phyloP scores from a whole-genome alignment of 495 filamentous ascomycete genomes.

The Amorphotheca resinae region DNA sequence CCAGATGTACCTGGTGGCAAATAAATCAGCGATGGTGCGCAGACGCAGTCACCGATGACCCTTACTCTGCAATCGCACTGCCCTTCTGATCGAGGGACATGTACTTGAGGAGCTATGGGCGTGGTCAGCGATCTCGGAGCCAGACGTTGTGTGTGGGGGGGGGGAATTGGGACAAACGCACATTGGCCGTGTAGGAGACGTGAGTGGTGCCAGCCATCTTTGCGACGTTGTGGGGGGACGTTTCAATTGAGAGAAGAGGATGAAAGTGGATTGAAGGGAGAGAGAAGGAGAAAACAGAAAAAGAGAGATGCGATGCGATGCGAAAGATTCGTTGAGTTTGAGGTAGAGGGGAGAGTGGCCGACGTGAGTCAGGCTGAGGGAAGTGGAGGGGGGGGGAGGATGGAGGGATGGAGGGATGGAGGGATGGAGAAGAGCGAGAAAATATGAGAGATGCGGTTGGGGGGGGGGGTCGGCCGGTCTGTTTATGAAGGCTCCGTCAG shows the following conservation, averaged over 20 bases:
- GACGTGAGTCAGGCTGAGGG: too few species aligned
- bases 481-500: too few species aligned
- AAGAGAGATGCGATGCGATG: neutral
- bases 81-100: slow-evolving; percentile 82
- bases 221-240: slow-evolving; percentile 35
- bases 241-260: slow-evolving; percentile 17
- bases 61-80: slow-evolving; percentile 74
- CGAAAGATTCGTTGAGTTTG: too few species aligned
- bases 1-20: slow-evolving; percentile 65
- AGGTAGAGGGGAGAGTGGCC: too few species aligned
- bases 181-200: slow-evolving; percentile 61
- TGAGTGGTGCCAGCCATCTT: slow-evolving; percentile 41
- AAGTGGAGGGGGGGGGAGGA: too few species aligned
- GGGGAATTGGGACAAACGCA: too few species aligned
- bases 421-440: too few species aligned
- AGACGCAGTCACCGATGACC: too few species aligned
- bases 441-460: too few species aligned
- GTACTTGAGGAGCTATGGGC: slow-evolving; percentile 74
- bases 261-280: neutral
- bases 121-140: slow-evolving; percentile 6
- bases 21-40: neutral
- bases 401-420: too few species aligned
- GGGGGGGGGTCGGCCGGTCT: too few species aligned
- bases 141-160: slow-evolving; percentile 11
- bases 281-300: slow-evolving; percentile 3